A percentile compares a stretch with the other conserved stretches of the same genome.
phyloP scores from a whole-genome alignment of 1,284 basidiomycete genomes.

The Papiliotrema laurentii region DNA sequence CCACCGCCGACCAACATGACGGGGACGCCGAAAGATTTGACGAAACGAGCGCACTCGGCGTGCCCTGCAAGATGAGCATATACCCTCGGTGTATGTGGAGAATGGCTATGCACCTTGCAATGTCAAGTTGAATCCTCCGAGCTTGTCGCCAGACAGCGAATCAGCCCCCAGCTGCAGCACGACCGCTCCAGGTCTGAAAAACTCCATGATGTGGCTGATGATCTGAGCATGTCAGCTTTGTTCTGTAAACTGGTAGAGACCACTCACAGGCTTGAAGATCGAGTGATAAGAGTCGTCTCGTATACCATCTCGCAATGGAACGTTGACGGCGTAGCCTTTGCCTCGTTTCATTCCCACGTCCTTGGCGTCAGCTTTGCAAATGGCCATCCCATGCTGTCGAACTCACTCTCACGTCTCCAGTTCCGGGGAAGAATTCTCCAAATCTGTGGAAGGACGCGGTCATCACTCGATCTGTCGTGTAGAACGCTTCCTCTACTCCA shows the following conservation, averaged over 20 bases:
- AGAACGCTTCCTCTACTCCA: constrained; percentile 98
- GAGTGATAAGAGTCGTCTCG: constrained; percentile 69
- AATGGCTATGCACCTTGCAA: constrained; percentile 79
- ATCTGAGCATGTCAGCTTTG: constrained; percentile 53
- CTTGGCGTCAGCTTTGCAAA: constrained; percentile 31
- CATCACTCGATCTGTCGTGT: constrained; percentile 94
- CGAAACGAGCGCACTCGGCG: constrained; percentile 81
- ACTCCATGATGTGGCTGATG: constrained; percentile 80
- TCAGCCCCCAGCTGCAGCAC: constrained; percentile 96
- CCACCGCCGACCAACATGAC: constrained; percentile 91
- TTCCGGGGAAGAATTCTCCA: constrained; percentile 96
- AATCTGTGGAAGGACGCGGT: constrained; percentile 94
- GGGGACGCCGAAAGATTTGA: constrained; percentile 79
- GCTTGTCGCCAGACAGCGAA: constrained; percentile 89
- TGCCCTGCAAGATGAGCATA: constrained; percentile 54
- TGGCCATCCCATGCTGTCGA: background rate
- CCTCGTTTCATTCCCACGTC: constrained; percentile 84
- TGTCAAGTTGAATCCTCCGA: constrained; percentile 93
- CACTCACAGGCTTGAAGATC: constrained; percentile 83
- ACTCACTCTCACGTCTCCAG: constrained; percentile 64
- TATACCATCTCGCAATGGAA: constrained; percentile 90
- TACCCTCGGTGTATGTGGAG: background rate
- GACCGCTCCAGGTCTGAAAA: constrained; percentile 82
- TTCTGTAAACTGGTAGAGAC: background rate
- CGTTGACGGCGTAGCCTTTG: constrained; percentile 86